Percentiles rank a stretch among this genome's conserved stretches.
phyloP scores from a whole-genome alignment of 345 rosid species.

The Isatis tinctoria region DNA sequence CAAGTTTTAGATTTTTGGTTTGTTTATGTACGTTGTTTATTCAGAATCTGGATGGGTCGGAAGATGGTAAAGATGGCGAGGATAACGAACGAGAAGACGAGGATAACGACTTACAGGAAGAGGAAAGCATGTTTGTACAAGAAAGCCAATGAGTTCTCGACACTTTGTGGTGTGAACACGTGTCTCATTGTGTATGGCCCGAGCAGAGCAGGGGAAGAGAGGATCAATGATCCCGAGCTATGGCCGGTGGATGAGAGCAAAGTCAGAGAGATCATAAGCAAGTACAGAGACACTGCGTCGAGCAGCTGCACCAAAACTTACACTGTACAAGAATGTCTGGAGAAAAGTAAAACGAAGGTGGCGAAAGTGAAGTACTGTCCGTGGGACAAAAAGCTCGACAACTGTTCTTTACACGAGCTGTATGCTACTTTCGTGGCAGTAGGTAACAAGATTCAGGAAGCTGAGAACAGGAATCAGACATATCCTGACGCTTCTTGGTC shows the following conservation, averaged over 20 bases:
- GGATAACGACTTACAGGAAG: constrained; percentile 35
- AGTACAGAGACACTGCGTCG: constrained; percentile 25
- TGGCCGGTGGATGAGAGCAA: constrained; percentile 29
- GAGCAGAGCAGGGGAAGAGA: constrained; percentile 18
- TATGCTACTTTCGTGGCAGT: constrained; percentile 3
- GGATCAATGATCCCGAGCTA: constrained; percentile 16
- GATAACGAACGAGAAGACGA: constrained; percentile 35
- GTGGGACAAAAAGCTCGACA: constrained; percentile 25
- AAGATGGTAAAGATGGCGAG: constrained; percentile 32
- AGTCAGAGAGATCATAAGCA: constrained; percentile 27
- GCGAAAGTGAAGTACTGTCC: constrained; percentile 19
- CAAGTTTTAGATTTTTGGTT: not conserved
- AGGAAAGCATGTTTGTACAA: constrained; percentile 35
- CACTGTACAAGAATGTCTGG: constrained; percentile 22
- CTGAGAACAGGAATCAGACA: constrained; percentile 8
- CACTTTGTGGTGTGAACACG: constrained; percentile 37
- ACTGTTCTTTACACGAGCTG: constrained; percentile 23
- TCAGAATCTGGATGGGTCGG: constrained; percentile 27
- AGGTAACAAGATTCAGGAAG: constrained; percentile 29
- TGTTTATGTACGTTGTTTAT: no score
- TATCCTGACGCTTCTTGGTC: constrained; percentile 13
- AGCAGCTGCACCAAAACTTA: constrained; percentile 24
- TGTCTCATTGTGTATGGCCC: constrained; percentile 42
- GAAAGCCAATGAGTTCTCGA: constrained; percentile 37
- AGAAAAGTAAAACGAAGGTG: constrained; percentile 1